Conservation (phyloP, 768 basidiomycete species). For the Terana coerulea region DNA sequence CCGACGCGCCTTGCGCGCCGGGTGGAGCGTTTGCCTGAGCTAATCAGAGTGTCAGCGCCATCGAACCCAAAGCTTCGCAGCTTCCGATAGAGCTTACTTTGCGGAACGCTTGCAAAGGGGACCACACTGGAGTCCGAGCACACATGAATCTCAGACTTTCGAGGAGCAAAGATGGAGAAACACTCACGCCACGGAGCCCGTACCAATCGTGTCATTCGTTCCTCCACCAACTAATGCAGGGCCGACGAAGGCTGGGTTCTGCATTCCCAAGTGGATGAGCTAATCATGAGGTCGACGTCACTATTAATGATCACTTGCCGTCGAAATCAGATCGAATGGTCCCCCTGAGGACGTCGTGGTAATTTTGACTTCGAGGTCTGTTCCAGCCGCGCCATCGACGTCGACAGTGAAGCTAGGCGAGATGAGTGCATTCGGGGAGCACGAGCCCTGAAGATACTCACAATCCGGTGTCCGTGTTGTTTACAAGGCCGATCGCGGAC, state of each 20-base stretch:
- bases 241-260: slow-evolving; percentile 39
- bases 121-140: not conserved
- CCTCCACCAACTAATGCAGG: slow-evolving; percentile 38
- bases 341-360: not conserved
- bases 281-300: not conserved
- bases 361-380: slow-evolving; percentile 5
- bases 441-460: not conserved
- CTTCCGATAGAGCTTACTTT: slow-evolving; percentile 3
- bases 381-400: not conserved
- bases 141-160: not conserved
- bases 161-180: not conserved
- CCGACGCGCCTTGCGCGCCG: slow-evolving; percentile 34
- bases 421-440: not conserved
- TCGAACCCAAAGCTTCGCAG: slow-evolving; percentile 21
- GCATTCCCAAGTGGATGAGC: not conserved
- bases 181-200: slow-evolving; percentile 11
- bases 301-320: slow-evolving; percentile 31
- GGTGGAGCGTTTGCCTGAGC: slow-evolving; percentile 31
- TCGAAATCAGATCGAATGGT: slow-evolving; percentile 33
- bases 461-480: slow-evolving; percentile 6
- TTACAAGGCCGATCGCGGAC: not conserved
- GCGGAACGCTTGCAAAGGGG: not conserved
- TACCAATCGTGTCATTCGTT: slow-evolving; percentile 14
- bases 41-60: slow-evolving; percentile 29
- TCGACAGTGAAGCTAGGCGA: slow-evolving; percentile 3